Percentiles rank a stretch among this genome's conserved stretches.
These are phyloP conservation scores for Theobroma grandiflorum DNA, from an alignment of 441 rosid species.

Conservation along the genomic window DNA sequence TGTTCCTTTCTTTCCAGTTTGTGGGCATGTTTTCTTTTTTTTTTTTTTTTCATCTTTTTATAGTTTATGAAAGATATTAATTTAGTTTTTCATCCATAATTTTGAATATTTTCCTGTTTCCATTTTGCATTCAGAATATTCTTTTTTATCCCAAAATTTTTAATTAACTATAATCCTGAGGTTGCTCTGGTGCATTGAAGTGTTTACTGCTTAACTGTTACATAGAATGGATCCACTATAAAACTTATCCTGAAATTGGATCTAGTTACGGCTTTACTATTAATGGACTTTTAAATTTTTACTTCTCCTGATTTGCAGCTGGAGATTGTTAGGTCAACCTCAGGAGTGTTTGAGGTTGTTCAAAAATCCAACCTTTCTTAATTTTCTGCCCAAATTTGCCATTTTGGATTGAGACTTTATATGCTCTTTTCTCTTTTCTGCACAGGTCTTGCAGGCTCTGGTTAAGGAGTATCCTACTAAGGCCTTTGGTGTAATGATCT, in stretches of 20 bases:
- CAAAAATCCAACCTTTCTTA: background rate
- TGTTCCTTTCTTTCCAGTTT: background rate
- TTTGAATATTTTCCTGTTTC: background rate
- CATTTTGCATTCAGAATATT: background rate
- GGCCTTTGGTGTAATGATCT: conserved; percentile 54
- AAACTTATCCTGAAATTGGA: background rate
- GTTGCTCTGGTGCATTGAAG: background rate
- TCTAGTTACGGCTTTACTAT: background rate
- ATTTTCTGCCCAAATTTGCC: conserved; percentile 9
- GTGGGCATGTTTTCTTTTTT: background rate
- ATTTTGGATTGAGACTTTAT: background rate
- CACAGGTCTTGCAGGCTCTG: conserved; percentile 50
- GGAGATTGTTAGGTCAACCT: conserved; percentile 65
- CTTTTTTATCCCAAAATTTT: background rate
- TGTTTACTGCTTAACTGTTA: background rate
- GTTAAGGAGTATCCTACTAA: conserved; percentile 51
- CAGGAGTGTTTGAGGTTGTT: conserved; percentile 63
- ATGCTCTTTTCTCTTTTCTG: conserved; percentile 16
- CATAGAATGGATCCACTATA: background rate
- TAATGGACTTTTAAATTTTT: background rate
- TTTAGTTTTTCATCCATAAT: background rate
- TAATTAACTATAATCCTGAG: background rate
- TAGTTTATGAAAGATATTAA: background rate
- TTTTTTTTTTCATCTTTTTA: too few relatives aligned
- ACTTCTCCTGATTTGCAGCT: conserved; percentile 44